These are phyloP conservation scores for Solanum sejunctum DNA, from an alignment of 257 asterid genomes.

Conservation along the genomic window DNA sequence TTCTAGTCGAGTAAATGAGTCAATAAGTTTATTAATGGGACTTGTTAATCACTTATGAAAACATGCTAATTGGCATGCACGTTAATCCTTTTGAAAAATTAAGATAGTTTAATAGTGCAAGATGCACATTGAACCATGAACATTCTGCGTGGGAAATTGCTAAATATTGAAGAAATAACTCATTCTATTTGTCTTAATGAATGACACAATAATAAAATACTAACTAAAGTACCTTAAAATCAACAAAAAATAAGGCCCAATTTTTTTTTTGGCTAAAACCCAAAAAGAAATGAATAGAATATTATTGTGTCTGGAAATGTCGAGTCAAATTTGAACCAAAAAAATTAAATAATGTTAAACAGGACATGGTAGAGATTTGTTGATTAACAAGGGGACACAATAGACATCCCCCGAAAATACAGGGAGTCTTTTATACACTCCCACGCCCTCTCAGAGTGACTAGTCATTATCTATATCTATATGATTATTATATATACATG, in stretches of 20 bases:
- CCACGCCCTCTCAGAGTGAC: background rate
- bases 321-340: background rate
- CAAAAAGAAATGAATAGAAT: background rate
- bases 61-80: background rate
- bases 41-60: background rate
- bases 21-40: too few relatives aligned
- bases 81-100: background rate
- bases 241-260: background rate
- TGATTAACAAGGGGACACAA: constrained; percentile 67
- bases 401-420: constrained; percentile 95
- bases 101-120: background rate
- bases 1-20: too few relatives aligned
- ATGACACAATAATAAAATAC: background rate
- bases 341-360: background rate
- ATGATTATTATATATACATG: background rate
- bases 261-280: background rate
- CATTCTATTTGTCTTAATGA: background rate
- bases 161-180: background rate
- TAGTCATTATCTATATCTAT: background rate
- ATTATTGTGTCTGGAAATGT: background rate
- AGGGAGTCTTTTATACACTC: constrained; percentile 43
- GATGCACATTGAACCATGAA: background rate
- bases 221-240: background rate
- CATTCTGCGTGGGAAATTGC: background rate
- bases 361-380: constrained; percentile 71